A percentile compares a stretch with the other conserved stretches of the same genome.
Conservation (phyloP, 352 stramenopile species). For the Globisporangium takayamanum region DNA sequence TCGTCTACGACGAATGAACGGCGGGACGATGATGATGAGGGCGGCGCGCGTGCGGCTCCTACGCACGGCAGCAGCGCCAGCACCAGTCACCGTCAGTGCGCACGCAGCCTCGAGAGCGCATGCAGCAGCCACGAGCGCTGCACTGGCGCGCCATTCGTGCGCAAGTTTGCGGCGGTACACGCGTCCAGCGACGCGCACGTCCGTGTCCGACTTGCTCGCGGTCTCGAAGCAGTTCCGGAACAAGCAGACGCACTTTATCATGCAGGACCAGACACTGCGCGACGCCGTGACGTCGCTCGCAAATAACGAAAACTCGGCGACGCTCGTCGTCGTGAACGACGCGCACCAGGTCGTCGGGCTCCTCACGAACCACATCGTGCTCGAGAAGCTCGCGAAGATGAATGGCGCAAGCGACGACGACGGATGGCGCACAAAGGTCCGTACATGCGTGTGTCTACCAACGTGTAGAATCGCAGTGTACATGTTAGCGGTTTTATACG, state of each 20-base stretch:
- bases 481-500: too few species aligned
- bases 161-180: not conserved
- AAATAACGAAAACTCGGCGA: constrained; percentile 70
- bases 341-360: constrained; percentile 68
- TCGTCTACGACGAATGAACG: too few species aligned
- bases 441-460: not conserved
- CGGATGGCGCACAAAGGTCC: constrained; percentile 56
- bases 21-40: too few species aligned
- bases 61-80: too few species aligned
- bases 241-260: constrained; percentile 71
- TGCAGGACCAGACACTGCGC: constrained; percentile 50
- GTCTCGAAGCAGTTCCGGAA: constrained; percentile 65
- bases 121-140: too few species aligned
- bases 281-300: constrained; percentile 60
- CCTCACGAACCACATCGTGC: constrained; percentile 67
- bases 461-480: not conserved
- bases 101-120: too few species aligned
- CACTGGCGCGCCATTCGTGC: too few species aligned
- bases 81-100: too few species aligned
- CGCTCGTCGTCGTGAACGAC: constrained; percentile 66
- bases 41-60: too few species aligned
- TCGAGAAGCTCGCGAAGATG: constrained; percentile 59
- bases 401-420: constrained; percentile 23
- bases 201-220: constrained; percentile 60
- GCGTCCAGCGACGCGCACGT: constrained; percentile 34